Evolutionary conservation across 441 rosid genomes (phyloP).

Genomic region (Mallotus repandus): DNA sequence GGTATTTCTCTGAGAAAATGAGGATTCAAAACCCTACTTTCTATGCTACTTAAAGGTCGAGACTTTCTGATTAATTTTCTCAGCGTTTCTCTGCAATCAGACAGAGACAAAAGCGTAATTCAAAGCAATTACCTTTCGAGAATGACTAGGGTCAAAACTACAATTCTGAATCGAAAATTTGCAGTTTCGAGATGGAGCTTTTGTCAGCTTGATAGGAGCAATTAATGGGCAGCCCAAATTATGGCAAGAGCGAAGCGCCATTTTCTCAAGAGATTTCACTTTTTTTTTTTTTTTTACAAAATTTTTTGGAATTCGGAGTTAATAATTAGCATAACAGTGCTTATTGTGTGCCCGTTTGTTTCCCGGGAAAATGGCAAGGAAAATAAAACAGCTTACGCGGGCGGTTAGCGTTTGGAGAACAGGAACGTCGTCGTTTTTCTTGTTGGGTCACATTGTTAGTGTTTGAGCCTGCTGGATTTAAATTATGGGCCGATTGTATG

Average conservation of each 20-base stretch:
- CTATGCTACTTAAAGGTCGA: background rate
- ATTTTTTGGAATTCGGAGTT: no score
- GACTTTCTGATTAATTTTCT: background rate
- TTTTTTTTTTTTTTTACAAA: no score
- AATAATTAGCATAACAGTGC: no score
- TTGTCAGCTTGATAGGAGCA: conserved; percentile 30
- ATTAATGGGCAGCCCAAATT: conserved; percentile 25
- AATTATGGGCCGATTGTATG: background rate
- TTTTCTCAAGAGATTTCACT: conserved; percentile 3
- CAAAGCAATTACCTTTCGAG: conserved; percentile 47
- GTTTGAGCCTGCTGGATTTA: background rate
- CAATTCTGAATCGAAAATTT: conserved; percentile 48
- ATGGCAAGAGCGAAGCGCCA: conserved; percentile 39
- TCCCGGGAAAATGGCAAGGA: conserved; percentile 20
- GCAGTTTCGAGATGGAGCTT: conserved; percentile 37
- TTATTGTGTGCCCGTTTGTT: conserved; percentile 9
- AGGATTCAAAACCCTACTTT: conserved; percentile 7
- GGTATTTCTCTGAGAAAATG: background rate
- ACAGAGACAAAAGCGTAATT: conserved; percentile 15
- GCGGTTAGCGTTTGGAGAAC: background rate
- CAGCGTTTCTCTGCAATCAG: conserved; percentile 28
- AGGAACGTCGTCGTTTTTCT: background rate
- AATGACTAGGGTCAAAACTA: conserved; percentile 31
- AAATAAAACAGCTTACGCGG: background rate
- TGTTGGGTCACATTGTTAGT: background rate